Evolutionary conservation across 148 eudicot genomes (phyloP).

Genomic region (Rhododendron kiyosumense): DNA sequence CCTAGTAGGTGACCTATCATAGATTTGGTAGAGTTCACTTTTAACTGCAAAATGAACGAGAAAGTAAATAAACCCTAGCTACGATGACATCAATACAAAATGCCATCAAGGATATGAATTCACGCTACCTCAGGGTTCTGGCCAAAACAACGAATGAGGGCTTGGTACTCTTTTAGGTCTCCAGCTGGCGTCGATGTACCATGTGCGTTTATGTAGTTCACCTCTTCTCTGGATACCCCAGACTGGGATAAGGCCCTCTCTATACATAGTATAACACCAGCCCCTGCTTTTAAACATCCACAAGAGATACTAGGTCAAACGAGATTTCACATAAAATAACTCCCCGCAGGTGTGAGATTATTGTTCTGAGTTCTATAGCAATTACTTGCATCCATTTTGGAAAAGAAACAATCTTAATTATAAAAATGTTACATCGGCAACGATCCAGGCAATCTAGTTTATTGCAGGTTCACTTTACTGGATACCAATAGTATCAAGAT

Average conservation of each 20-base stretch:
- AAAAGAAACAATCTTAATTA: background rate
- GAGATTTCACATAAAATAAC: background rate
- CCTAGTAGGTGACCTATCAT: slow-evolving; percentile 97
- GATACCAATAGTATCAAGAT: background rate
- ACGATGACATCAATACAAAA: background rate
- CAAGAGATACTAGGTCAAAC: background rate
- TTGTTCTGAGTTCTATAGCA: background rate
- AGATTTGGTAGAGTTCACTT: slow-evolving; percentile 85
- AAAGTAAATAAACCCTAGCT: background rate
- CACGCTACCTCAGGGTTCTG: slow-evolving; percentile 68
- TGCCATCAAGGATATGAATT: background rate
- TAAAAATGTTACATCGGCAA: background rate
- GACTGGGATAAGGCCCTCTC: slow-evolving; percentile 83
- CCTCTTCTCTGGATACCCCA: slow-evolving; percentile 81
- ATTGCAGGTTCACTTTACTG: background rate
- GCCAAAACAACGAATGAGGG: slow-evolving; percentile 74
- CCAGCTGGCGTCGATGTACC: slow-evolving; percentile 93
- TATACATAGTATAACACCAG: slow-evolving; percentile 72
- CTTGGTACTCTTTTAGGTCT: slow-evolving; percentile 92
- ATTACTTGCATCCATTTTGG: background rate
- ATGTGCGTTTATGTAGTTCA: slow-evolving; percentile 94
- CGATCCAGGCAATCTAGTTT: background rate
- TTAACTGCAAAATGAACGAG: slow-evolving; percentile 42
- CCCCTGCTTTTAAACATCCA: slow-evolving; percentile 37
- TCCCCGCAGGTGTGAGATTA: background rate